These are phyloP conservation scores for Harringtonia aguacate DNA, from an alignment of 2,329 filamentous ascomycete species.

Conservation along the genomic window DNA sequence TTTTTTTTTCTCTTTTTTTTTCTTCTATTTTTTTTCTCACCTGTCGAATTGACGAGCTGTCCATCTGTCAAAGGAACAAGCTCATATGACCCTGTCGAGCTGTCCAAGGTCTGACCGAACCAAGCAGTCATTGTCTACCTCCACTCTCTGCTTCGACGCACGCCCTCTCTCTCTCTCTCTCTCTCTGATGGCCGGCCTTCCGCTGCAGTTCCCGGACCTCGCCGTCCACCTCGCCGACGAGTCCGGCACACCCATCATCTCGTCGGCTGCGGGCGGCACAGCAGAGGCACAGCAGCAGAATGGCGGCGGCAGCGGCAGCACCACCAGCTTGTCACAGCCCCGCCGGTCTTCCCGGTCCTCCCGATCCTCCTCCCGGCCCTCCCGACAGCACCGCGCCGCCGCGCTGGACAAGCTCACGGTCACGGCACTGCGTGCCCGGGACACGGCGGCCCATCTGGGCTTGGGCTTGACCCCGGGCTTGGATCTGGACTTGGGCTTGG, in stretches of 20 bases:
- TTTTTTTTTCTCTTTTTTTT: background rate
- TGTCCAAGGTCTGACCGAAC: too few species aligned
- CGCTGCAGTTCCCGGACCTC: slow-evolving; percentile 38
- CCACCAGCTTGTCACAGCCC: too few species aligned
- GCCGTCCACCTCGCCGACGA: slow-evolving; percentile 47
- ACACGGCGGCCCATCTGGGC: slow-evolving; percentile 39
- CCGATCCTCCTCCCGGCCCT: too few species aligned
- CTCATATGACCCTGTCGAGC: too few species aligned
- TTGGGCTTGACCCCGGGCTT: slow-evolving; percentile 35
- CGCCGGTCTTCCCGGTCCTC: too few species aligned
- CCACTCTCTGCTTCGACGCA: too few species aligned
- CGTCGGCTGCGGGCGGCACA: slow-evolving; percentile 21
- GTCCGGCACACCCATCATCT: slow-evolving; percentile 45
- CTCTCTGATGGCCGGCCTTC: slow-evolving; percentile 33
- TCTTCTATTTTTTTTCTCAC: background rate
- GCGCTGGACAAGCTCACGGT: slow-evolving; percentile 42
- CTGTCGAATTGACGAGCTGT: too few species aligned
- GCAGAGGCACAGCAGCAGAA: background rate
- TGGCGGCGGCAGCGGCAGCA: too few species aligned
- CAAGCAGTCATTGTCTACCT: too few species aligned
- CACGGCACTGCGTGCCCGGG: slow-evolving; percentile 41
- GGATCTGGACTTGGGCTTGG: slow-evolving; percentile 2
- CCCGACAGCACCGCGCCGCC: slow-evolving; percentile 20
- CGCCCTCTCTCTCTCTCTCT: too few species aligned
- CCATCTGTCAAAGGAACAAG: too few species aligned